Percentiles rank a stretch among this genome's conserved stretches.
phyloP scores from a whole-genome alignment of 257 asterid species.

The Paraleonurus japonicus region DNA sequence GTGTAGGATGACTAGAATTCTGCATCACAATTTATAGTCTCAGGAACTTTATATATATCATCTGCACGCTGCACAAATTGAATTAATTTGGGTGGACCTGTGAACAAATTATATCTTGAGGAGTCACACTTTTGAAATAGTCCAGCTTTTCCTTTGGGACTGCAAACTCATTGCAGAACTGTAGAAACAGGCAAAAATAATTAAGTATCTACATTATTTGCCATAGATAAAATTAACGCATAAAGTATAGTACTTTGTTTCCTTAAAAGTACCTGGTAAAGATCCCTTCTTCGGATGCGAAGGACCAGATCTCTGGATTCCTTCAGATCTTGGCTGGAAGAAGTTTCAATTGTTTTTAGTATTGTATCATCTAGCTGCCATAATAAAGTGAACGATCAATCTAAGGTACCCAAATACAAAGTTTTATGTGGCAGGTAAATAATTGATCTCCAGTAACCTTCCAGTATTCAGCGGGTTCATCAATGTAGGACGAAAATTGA shows the following conservation, averaged over 20 bases:
- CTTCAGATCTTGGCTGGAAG: constrained; percentile 56
- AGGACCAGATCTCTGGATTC: constrained; percentile 82
- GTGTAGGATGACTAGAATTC: constrained; percentile 47
- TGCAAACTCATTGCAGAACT: constrained; percentile 89
- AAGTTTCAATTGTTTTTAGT: constrained; percentile 72
- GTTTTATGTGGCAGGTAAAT: neutral
- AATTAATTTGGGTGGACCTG: constrained; percentile 53
- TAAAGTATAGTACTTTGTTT: neutral
- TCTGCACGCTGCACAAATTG: neutral
- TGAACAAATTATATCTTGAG: constrained; percentile 84
- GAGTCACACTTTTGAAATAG: constrained; percentile 57
- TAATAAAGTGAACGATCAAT: constrained; percentile 6
- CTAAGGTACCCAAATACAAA: constrained; percentile 9
- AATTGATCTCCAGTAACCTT: constrained; percentile 49
- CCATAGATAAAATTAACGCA: neutral
- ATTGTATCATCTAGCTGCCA: constrained; percentile 88
- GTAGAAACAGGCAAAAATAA: constrained; percentile 26
- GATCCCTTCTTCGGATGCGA: constrained; percentile 80
- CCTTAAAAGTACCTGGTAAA: constrained; percentile 62
- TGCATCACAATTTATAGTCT: constrained; percentile 36
- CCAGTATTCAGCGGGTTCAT: constrained; percentile 80
- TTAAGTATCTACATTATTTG: neutral
- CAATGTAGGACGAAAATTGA: constrained; percentile 57
- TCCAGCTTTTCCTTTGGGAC: constrained; percentile 80
- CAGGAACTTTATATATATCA: constrained; percentile 21